Evolutionary conservation across 352 stramenopile species (phyloP).

Genomic region (Aphanomyces invadans): DNA sequence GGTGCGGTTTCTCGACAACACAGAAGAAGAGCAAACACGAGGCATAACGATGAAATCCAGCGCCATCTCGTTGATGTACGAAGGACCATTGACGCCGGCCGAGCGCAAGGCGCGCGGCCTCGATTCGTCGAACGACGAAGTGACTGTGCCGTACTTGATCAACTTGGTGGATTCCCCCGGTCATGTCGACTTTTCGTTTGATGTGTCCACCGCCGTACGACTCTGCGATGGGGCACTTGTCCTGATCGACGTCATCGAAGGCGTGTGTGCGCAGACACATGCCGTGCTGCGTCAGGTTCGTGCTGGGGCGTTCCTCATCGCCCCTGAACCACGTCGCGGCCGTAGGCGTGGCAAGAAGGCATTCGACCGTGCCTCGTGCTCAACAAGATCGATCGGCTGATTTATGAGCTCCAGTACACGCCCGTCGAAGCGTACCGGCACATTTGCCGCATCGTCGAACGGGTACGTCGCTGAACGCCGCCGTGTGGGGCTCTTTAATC

Average conservation of each 20-base stretch:
- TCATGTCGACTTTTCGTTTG: conserved; percentile 94
- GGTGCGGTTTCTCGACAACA: conserved; percentile 94
- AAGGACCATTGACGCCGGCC: conserved; percentile 20
- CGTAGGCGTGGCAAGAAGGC: conserved; percentile 84
- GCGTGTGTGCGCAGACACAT: conserved; percentile 93
- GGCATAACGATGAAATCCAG: conserved; percentile 97
- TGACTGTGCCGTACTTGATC: conserved; percentile 76
- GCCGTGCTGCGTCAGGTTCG: conserved; percentile 83
- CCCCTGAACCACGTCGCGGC: not conserved
- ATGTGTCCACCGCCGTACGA: conserved; percentile 92
- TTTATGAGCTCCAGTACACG: conserved; percentile 89
- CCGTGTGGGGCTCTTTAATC: too few relatives aligned
- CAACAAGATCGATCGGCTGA: conserved; percentile 96
- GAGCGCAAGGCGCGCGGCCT: conserved; percentile 10
- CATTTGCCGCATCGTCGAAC: conserved; percentile 89
- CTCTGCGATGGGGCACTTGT: conserved; percentile 93
- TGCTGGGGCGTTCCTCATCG: not conserved
- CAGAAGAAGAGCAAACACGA: conserved; percentile 89
- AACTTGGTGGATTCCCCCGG: conserved; percentile 94
- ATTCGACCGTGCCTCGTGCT: conserved; percentile 93
- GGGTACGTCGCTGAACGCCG: conserved; percentile 28
- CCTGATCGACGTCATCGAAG: conserved; percentile 94
- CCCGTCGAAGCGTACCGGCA: conserved; percentile 88
- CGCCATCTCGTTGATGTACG: conserved; percentile 91
- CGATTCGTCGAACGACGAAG: conserved; percentile 22